These are phyloP conservation scores for Takakia lepidozioides DNA, from an alignment of 225 moss, liverwort and hornwort species.

Conservation along the genomic window DNA sequence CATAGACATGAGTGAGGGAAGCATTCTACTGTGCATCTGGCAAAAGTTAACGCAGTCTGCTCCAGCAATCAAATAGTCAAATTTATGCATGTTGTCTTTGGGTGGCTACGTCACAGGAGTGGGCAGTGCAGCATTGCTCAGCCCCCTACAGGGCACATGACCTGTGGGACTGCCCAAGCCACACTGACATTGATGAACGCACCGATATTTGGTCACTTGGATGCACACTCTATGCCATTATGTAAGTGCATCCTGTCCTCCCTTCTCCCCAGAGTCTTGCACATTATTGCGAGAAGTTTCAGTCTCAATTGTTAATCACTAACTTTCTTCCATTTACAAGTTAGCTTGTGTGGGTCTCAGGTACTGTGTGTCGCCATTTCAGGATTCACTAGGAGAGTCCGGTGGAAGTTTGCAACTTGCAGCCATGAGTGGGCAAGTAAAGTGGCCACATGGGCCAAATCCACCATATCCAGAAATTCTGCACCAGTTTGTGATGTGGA, in stretches of 20 bases:
- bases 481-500: constrained; percentile 53
- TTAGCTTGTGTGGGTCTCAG: too few relatives aligned
- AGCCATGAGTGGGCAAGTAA: constrained; percentile 52
- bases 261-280: not conserved
- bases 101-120: constrained; percentile 53
- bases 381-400: constrained; percentile 40
- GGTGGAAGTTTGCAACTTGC: constrained; percentile 55
- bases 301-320: too few relatives aligned
- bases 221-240: constrained; percentile 86
- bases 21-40: too few relatives aligned
- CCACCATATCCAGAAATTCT: constrained; percentile 44
- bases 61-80: not conserved
- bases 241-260: constrained; percentile 37
- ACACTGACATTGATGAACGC: constrained; percentile 69
- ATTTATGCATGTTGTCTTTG: not conserved
- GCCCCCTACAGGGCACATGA: constrained; percentile 93
- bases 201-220: constrained; percentile 96
- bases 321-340: too few relatives aligned
- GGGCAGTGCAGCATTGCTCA: constrained; percentile 88
- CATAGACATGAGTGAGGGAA: too few relatives aligned
- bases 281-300: too few relatives aligned
- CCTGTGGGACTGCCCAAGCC: constrained; percentile 92
- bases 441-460: constrained; percentile 42
- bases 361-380: constrained; percentile 55
- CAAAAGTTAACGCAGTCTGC: too few relatives aligned